Evolutionary conservation across 768 basidiomycete species (phyloP).

Genomic region (Rhodocollybia butyracea): DNA sequence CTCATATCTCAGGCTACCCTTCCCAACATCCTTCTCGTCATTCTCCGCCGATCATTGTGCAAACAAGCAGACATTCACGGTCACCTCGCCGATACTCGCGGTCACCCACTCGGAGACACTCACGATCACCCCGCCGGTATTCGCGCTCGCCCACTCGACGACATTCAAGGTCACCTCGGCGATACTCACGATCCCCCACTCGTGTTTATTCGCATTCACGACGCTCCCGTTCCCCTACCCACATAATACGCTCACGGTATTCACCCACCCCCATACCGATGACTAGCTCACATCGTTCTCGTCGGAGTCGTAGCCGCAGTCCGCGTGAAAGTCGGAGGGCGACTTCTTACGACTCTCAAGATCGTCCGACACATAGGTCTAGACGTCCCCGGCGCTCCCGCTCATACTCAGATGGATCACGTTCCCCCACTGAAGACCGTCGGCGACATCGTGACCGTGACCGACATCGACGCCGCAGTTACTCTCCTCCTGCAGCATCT

Average conservation of each 20-base stretch:
- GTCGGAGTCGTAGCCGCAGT: conserved; percentile 5
- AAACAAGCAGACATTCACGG: no score
- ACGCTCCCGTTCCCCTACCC: conserved; percentile 14
- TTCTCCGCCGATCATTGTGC: conserved; percentile 9
- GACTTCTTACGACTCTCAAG: neutral
- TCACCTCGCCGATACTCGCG: no score
- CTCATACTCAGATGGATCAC: conserved; percentile 16
- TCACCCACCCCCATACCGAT: neutral
- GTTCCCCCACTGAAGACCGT: conserved; percentile 17
- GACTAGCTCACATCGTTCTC: no score
- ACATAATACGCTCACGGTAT: neutral
- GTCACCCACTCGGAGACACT: no score
- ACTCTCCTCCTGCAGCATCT: conserved; percentile 13
- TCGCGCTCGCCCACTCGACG: no score
- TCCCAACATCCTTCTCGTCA: conserved; percentile 6
- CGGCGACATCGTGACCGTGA: conserved; percentile 7
- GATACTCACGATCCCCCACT: no score
- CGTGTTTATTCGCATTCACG: neutral
- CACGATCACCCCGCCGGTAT: no score
- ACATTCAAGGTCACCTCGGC: no score
- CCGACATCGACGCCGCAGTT: neutral
- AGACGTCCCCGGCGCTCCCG: neutral
- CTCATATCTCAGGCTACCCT: neutral
- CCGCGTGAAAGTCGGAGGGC: no score
- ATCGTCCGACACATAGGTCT: neutral